Base-by-base conservation (phyloP, 2,329 filamentous ascomycete genomes). In the Cryphonectria parasitica region DNA sequence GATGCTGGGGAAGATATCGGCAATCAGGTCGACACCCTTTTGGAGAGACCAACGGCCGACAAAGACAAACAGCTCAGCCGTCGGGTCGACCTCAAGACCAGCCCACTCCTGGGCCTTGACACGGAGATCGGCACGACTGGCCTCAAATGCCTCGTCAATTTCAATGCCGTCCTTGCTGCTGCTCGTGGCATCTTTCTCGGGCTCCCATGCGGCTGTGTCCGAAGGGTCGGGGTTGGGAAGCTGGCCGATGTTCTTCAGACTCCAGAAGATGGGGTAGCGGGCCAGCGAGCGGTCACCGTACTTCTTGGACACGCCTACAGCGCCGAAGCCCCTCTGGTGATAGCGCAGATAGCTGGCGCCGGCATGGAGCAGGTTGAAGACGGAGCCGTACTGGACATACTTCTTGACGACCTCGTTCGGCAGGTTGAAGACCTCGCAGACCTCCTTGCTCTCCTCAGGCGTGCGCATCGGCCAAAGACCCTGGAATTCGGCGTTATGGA, bases 11-110 rank as follows among this genome's bases (percentile, higher is more conserved):
- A 91, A 88, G 28, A 91, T 87, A 75, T 91, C 89, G 22, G 89
- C 89, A 73, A 91, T 90, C 65, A 91, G 80, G 76, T 92, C 89
- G 66, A 91, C 84, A 67, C 89, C 89, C 78, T 92, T 92, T 76
- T 92, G 89, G 84, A 90, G 87, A 17, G 87, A 89, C 90, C 89
- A 92, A 74, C 89, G 86, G 71, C 89, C 89, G 58, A 91, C 89
- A 74, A 92, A 92, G n/a, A 91, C 89, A 73, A 91, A 86, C 22
- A 92, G 82, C 69, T 91, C 88, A 1, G 90, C 89, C 45, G 88
- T 82, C 2, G 88, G 85, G 74, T 89, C 85, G 68, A 88, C 83
- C 5, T 90, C 82, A 2, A 92, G 82, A n/a, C 88, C 88, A 60
- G 89, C 89, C 89, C 90, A 92, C 79, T 90, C 87, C 75, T 91